Conservation (phyloP, 2,329 filamentous ascomycete species). For the Delphinella strobiligena region DNA sequence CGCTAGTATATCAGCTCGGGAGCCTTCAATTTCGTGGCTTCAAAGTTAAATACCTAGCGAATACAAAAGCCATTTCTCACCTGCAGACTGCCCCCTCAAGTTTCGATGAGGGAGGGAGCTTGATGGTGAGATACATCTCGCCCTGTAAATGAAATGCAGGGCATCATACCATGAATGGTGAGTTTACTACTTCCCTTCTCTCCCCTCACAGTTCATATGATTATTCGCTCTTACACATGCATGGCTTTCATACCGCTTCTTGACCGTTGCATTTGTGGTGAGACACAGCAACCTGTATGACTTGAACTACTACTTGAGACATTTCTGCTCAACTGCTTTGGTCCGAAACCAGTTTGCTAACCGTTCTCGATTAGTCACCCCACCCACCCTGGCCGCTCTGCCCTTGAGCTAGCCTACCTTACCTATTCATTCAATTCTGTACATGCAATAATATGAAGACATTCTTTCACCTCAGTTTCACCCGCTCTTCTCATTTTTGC, state of each 20-base stretch:
- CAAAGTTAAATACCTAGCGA: background rate
- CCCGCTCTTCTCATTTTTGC: no score
- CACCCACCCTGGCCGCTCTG: no score
- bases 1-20: background rate
- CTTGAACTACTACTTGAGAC: no score
- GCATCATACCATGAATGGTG: background rate
- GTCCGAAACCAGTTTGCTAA: no score
- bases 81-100: background rate
- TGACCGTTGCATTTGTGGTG: constrained; percentile 41
- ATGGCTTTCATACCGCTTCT: constrained; percentile 69
- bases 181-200: constrained; percentile 3
- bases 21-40: background rate
- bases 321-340: no score
- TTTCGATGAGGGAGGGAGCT: background rate
- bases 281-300: constrained; percentile 58
- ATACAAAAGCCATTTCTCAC: background rate
- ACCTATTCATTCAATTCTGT: no score
- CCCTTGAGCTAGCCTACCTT: no score
- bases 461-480: no score
- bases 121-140: background rate
- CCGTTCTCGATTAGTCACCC: no score
- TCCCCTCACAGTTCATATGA: constrained; percentile 41
- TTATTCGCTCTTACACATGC: constrained; percentile 74
- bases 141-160: background rate
- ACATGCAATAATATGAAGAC: no score